Percentiles rank a stretch among this genome's conserved stretches.
Evolutionary conservation across 2,329 filamentous ascomycete species (phyloP).

Genomic region (Pseudocercospora vitis): DNA sequence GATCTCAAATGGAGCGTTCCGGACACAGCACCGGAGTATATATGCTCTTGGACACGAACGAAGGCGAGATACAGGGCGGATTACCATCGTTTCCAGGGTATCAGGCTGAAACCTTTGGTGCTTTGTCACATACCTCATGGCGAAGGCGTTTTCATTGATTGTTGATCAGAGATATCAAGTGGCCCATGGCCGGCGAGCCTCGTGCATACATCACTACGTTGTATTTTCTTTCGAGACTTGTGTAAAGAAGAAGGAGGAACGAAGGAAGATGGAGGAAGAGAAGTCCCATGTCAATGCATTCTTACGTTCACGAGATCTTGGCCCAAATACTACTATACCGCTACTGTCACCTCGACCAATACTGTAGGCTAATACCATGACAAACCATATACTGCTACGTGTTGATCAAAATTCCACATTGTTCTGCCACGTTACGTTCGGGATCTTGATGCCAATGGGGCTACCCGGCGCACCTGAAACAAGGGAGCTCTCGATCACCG

Average conservation of each 20-base stretch:
- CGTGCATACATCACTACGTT: slow-evolving; percentile 12
- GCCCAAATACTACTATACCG: slow-evolving; percentile 15
- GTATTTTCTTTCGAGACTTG: slow-evolving; percentile 1
- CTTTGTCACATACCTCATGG: slow-evolving; percentile 15
- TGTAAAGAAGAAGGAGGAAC: not conserved
- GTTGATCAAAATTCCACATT: not conserved
- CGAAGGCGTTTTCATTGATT: slow-evolving; percentile 20
- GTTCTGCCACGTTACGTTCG: no score
- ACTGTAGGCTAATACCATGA: slow-evolving; percentile 20
- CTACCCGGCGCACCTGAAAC: no score
- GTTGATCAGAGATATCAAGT: slow-evolving; percentile 12
- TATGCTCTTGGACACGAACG: slow-evolving; percentile 14
- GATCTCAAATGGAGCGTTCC: slow-evolving; percentile 8
- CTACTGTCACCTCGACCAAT: slow-evolving; percentile 15
- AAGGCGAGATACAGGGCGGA: slow-evolving; percentile 5
- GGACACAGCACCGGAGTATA: slow-evolving; percentile 11
- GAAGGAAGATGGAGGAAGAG: slow-evolving; percentile 6
- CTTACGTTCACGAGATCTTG: slow-evolving; percentile 8
- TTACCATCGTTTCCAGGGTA: slow-evolving; percentile 4
- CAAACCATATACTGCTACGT: slow-evolving; percentile 7
- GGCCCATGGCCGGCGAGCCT: slow-evolving; percentile 4
- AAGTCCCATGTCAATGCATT: slow-evolving; percentile 4
- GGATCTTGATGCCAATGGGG: no score
- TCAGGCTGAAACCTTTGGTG: slow-evolving; percentile 15
- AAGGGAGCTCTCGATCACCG: no score